Percentiles rank a stretch among this genome's conserved stretches.
phyloP scores from a whole-genome alignment of 768 basidiomycete genomes.

The Lepiota brunneoincarnata region DNA sequence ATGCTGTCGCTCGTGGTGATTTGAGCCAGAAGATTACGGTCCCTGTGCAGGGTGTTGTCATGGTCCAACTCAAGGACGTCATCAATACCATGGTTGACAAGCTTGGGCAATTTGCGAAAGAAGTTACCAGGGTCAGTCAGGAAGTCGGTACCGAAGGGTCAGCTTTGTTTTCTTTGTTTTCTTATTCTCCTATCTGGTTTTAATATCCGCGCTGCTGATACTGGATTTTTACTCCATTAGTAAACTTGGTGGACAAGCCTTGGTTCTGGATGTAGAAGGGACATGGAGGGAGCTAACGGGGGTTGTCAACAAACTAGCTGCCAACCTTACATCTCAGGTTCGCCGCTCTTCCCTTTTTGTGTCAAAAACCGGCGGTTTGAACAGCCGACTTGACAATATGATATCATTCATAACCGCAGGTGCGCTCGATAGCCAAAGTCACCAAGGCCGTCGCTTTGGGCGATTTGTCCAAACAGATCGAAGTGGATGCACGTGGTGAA shows the following conservation, averaged over 20 bases:
- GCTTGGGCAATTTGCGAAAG: constrained; percentile 85
- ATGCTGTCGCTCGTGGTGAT: constrained; percentile 71
- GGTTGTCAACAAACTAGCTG: constrained; percentile 79
- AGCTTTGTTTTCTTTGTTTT: constrained; percentile 17
- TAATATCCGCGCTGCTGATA: too few relatives aligned
- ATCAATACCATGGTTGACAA: constrained; percentile 64
- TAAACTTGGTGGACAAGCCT: constrained; percentile 83
- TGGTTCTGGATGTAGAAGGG: constrained; percentile 85
- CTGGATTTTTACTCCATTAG: too few relatives aligned
- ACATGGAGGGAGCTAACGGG: constrained; percentile 86
- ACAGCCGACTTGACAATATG: too few relatives aligned
- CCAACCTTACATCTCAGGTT: constrained; percentile 74
- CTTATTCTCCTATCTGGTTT: too few relatives aligned
- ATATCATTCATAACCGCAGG: too few relatives aligned
- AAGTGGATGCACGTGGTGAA: constrained; percentile 88
- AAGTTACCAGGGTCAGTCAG: constrained; percentile 82
- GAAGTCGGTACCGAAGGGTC: constrained; percentile 84
- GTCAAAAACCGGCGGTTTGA: too few relatives aligned
- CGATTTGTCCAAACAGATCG: constrained; percentile 87
- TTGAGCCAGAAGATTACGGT: constrained; percentile 73
- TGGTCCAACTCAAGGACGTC: constrained; percentile 74
- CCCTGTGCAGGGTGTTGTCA: constrained; percentile 67
- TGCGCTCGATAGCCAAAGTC: constrained; percentile 86
- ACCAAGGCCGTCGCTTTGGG: constrained; percentile 93
- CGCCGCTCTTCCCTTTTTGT: constrained; percentile 8